A percentile compares a stretch with the other conserved stretches of the same genome.
Conservation (phyloP, 169 alveolate genomes). For the Eimeria zaria region DNA sequence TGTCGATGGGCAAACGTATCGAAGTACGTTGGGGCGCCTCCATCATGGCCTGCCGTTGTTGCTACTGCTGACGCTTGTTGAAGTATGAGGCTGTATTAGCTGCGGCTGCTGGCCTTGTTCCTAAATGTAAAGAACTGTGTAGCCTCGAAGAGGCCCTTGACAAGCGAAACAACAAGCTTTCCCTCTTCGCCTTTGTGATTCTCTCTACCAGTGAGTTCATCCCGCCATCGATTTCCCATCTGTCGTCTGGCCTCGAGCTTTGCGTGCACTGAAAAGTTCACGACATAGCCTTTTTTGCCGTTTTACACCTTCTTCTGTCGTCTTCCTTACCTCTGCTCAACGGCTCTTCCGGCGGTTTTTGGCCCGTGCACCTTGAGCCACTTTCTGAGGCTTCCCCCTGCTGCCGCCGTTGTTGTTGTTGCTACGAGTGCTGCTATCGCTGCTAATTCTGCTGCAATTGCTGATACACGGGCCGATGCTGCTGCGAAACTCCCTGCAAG, state of each 20-base stretch:
- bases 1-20: neutral
- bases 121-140: neutral
- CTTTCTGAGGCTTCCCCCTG: neutral
- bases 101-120: neutral
- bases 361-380: neutral
- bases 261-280: neutral
- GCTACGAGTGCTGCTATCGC: neutral
- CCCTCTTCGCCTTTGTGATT: neutral
- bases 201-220: neutral
- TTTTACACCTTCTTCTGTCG: neutral
- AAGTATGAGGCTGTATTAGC: neutral
- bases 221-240: neutral
- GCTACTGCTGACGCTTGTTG: neutral
- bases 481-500: neutral
- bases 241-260: neutral
- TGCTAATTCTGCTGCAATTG: neutral
- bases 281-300: neutral
- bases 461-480: neutral
- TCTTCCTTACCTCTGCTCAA: neutral
- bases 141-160: neutral
- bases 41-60: neutral
- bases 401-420: neutral
- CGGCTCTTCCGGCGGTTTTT: neutral
- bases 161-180: neutral
- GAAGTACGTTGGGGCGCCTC: conserved; percentile 2